Evolutionary conservation across 352 stramenopile genomes (phyloP), one percentile per base, ranked within the genome.

Genomic region (Phytophthora ohioensis): DNA sequence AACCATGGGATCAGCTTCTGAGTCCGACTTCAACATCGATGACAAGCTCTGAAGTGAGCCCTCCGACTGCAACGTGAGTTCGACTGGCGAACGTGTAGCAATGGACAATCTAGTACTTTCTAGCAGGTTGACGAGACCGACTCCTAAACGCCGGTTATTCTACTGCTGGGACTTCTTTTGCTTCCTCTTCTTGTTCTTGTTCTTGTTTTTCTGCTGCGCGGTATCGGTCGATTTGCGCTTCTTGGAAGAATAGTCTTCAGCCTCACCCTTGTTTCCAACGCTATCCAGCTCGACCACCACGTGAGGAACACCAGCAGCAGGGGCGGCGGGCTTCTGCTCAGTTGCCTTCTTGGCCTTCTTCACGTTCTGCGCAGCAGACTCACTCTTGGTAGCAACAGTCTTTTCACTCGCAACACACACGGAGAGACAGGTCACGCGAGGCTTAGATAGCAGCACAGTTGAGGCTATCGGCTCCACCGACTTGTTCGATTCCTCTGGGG

Each of bases 231-330:
- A 35, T 57, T 78, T 78, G 36, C 73, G 73, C 39, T 80, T 80
- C 41, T 71, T 78, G 21, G 42, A 53, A 5, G 35, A 31, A 27
- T 65, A 54, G 15, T 58, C 51, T 58, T 69, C 51, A 32, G 21
- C 51, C 10, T 39, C 31, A 35, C 17, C 17, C 13, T 82, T 65
- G 32, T 69, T 76, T 48, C 71, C 60, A 39, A 43, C 51, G 13
- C 71, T 78, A 17, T 88, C 82, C 12, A 92, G 51, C 59, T 95
- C 88, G 12, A 95, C 82, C 5, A 95, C 82, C 13, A 95, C 79
- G 30, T 78, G 86, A 8, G 86, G 86, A 1, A 82, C 76, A 3
- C 72, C 67, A 15, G 69, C 79, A 41, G 71, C 57, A 32, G 58
- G 62, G 1, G 74, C 66, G n/a, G 64, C 61, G 17, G 58, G 64